Conservation (phyloP, 2,329 filamentous ascomycete genomes). For the Tolypocladium tundrense region DNA sequence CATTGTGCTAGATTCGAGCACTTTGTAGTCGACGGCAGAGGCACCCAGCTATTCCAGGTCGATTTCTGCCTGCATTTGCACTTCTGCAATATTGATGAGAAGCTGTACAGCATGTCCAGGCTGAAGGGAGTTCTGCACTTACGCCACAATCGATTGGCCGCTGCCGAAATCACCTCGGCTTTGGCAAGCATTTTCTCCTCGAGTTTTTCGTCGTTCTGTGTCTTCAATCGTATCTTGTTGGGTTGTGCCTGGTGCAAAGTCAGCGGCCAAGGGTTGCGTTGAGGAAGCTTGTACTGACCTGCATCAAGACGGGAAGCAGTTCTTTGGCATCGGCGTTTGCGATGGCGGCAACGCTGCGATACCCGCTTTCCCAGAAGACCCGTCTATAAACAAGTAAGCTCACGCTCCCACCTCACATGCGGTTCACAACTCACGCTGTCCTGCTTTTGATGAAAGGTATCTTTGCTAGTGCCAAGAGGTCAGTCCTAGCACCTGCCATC, state of each 20-base stretch:
- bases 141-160: slow-evolving; percentile 62
- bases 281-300: slow-evolving; percentile 30
- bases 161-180: slow-evolving; percentile 56
- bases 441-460: slow-evolving; percentile 69
- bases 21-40: not conserved
- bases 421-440: slow-evolving; percentile 45
- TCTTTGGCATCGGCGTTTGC: slow-evolving; percentile 60
- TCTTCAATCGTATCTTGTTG: slow-evolving; percentile 48
- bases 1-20: too few relatives aligned
- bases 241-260: slow-evolving; percentile 46
- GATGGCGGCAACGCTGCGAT: slow-evolving; percentile 55
- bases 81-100: slow-evolving; percentile 21
- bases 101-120: not conserved
- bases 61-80: slow-evolving; percentile 40
- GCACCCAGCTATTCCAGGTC: slow-evolving; percentile 26
- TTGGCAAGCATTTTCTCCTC: slow-evolving; percentile 55
- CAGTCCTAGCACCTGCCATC: slow-evolving; percentile 59
- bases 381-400: slow-evolving; percentile 18
- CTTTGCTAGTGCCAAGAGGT: slow-evolving; percentile 59
- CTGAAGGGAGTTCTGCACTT: slow-evolving; percentile 16
- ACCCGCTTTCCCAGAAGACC: slow-evolving; percentile 68
- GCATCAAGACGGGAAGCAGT: slow-evolving; percentile 60
- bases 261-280: not conserved
- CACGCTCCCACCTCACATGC: not conserved
- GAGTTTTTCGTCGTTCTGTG: slow-evolving; percentile 46